Evolutionary conservation across 495 filamentous ascomycete species (phyloP).

Genomic region (Penicilliopsis zonata): DNA sequence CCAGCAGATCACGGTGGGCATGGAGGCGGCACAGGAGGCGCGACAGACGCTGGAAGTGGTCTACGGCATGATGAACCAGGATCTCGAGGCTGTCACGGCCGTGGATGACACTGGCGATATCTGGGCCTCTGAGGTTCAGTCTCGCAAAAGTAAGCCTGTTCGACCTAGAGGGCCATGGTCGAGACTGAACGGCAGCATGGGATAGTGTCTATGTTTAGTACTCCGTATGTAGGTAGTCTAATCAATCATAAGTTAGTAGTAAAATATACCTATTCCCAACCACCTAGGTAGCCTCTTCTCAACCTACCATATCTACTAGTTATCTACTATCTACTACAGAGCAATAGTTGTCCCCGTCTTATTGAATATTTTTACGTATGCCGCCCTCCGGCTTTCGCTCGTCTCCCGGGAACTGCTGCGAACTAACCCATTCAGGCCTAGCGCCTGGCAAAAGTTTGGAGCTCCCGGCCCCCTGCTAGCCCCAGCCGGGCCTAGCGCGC

Average conservation of each 20-base stretch:
- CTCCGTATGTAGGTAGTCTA: neutral
- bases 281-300: neutral
- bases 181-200: constrained; percentile 23
- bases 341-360: too few relatives aligned
- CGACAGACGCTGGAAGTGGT: constrained; percentile 19
- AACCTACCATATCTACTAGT: too few relatives aligned
- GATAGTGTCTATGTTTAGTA: constrained; percentile 9
- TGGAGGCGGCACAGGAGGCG: constrained; percentile 19
- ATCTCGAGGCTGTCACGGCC: constrained; percentile 12
- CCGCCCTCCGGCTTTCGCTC: too few relatives aligned
- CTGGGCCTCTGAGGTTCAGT: constrained; percentile 23
- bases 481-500: too few relatives aligned
- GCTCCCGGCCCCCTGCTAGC: too few relatives aligned
- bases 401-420: too few relatives aligned
- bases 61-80: constrained; percentile 24
- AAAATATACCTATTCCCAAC: neutral
- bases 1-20: constrained; percentile 21
- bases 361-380: too few relatives aligned
- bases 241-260: neutral
- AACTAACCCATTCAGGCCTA: too few relatives aligned
- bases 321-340: too few relatives aligned
- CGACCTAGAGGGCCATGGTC: constrained; percentile 27
- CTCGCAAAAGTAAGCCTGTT: constrained; percentile 13
- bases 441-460: too few relatives aligned
- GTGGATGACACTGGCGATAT: constrained; percentile 17